Base-by-base conservation (phyloP, 148 eudicot genomes). In the Pouteria glomerata region DNA sequence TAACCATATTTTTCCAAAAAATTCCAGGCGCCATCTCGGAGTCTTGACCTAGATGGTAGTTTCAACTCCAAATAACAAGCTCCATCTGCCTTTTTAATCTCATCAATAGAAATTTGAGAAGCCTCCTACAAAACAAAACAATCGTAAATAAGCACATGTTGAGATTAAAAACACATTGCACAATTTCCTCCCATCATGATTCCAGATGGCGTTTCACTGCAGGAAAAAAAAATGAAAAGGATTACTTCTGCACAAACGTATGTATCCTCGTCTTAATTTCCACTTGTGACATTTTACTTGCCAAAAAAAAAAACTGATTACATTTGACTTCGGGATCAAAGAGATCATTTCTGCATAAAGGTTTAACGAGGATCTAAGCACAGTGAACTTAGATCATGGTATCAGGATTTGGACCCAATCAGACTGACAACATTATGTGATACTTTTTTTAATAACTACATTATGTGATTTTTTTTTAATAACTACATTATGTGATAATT, bases 1-100 rank as follows among this genome's bases (percentile, higher is more conserved):
- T 79, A 95, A 71, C 98, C 98, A 78, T 88, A 95, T 82, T 67
- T 86, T 45, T 82, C 82, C 8, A 95, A 80, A 73, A 95, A 95
- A 73, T 75, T 77, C 98, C 98, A 94, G 56, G 64, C 66, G 15
- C 82, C 87, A 0, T 82, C 86, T 63, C 31, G 78, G 44, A 23
- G 61, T 50, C 63, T 84, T 24, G 81, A 80, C 77, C 76, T 88
- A 45, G 88, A 61, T 30, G 92, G 96, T 30, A 88, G 30, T 78
- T 80, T 85, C 63, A 95, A 70, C 84, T 88, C 85, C 75, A 91
- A 78, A 79, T 71, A 89, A 42, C 66, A 70, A 5, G 93, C 93
- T 41, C 97, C 98, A 66, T 95, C 97, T 16, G 76, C 69, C 27
- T 61, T 88, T 79, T 79, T 89, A 60, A 34, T 69, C 71, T 95